Percentiles rank a stretch among this genome's conserved stretches.
Conservation (phyloP, 2,329 filamentous ascomycete species). For the Elsinoe australis region DNA sequence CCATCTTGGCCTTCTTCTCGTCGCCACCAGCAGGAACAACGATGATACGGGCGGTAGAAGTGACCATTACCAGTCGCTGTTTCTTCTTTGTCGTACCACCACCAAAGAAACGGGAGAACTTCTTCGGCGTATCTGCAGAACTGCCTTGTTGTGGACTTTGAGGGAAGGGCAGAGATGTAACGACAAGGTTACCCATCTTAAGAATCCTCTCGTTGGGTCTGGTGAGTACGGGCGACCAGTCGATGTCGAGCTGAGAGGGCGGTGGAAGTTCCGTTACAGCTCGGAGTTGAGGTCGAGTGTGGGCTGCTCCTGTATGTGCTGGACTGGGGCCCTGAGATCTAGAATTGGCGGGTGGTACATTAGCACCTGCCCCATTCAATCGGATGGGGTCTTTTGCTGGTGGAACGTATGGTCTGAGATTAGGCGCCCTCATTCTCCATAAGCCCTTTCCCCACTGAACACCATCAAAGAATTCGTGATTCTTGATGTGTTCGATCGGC, state of each 20-base stretch:
- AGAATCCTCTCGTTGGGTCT: constrained; percentile 87
- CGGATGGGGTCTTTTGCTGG: constrained; percentile 61
- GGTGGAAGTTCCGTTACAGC: constrained; percentile 93
- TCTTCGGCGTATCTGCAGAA: constrained; percentile 65
- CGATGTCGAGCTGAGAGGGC: constrained; percentile 93
- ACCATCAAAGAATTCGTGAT: constrained; percentile 89
- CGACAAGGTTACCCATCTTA: constrained; percentile 84
- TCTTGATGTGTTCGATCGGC: constrained; percentile 92
- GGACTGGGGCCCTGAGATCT: constrained; percentile 11
- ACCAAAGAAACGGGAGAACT: constrained; percentile 88
- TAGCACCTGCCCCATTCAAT: constrained; percentile 34
- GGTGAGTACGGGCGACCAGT: constrained; percentile 94
- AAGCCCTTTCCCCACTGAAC: constrained; percentile 73
- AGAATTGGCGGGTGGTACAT: constrained; percentile 8
- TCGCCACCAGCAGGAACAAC: constrained; percentile 86
- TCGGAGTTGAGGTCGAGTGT: constrained; percentile 56
- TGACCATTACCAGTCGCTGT: constrained; percentile 89
- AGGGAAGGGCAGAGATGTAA: constrained; percentile 68
- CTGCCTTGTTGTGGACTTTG: constrained; percentile 57
- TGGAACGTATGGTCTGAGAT: constrained; percentile 75
- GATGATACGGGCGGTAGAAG: constrained; percentile 80
- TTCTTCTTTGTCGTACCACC: constrained; percentile 86
- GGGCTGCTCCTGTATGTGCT: constrained; percentile 20
- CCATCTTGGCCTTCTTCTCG: constrained; percentile 89
- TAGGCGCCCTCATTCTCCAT: constrained; percentile 85